phyloP scores from a whole-genome alignment of 1,284 basidiomycete genomes.

The Sporisorium reilianum region DNA sequence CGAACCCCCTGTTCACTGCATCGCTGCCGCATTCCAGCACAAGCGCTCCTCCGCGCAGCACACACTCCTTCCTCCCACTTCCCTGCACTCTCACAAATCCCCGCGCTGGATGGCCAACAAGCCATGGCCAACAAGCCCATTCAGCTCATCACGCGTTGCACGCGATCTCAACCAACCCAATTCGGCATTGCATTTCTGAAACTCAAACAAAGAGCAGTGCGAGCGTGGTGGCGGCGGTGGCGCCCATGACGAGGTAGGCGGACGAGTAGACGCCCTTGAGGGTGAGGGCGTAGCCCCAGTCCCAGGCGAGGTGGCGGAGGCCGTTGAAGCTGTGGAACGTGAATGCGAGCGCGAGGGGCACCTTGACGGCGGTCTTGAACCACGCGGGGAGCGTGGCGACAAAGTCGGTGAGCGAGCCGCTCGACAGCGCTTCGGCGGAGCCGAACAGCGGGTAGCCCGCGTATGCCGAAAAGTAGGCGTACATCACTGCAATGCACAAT shows the following conservation, averaged over 20 bases:
- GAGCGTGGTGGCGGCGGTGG: constrained; percentile 51
- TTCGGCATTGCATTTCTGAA: too few species aligned
- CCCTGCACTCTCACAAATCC: too few species aligned
- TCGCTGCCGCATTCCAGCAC: too few species aligned
- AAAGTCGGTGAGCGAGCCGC: constrained; percentile 80
- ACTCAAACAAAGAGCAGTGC: constrained; percentile 55
- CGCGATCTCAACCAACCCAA: too few species aligned
- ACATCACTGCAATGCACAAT: constrained; percentile 73
- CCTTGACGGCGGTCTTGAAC: constrained; percentile 66
- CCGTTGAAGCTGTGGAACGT: constrained; percentile 90
- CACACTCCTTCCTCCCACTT: too few species aligned
- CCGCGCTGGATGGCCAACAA: too few species aligned
- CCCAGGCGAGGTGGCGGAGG: constrained; percentile 90
- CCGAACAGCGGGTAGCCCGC: constrained; percentile 80
- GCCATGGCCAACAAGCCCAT: too few species aligned
- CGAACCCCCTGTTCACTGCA: too few species aligned
- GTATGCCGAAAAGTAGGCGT: constrained; percentile 89
- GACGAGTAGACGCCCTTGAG: constrained; percentile 61
- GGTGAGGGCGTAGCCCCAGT: constrained; percentile 76
- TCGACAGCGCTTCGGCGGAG: constrained; percentile 75
- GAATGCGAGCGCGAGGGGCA: constrained; percentile 53
- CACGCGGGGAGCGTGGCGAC: constrained; percentile 73
- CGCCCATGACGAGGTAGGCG: constrained; percentile 63
- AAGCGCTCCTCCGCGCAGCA: too few species aligned
- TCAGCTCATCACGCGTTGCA: too few species aligned